Evolutionary conservation across 208 protist genomes (phyloP).

Genomic region (Acanthamoeba lenticulata): DNA sequence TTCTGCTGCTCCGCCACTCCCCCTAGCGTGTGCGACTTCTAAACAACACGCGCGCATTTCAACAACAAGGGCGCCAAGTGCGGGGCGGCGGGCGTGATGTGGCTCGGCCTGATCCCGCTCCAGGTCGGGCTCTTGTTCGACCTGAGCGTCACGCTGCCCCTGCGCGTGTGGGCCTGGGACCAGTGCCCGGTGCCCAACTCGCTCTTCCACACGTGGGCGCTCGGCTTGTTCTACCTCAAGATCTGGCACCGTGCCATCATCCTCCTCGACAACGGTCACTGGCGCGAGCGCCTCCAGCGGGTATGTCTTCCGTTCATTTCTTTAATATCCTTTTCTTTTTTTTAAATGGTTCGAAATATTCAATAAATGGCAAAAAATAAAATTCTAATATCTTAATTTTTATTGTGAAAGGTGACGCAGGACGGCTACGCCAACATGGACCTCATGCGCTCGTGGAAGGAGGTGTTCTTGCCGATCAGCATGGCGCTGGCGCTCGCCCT

Average conservation of each 20-base stretch:
- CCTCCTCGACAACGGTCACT: not conserved
- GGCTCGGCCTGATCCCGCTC: not conserved
- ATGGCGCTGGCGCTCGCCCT: not conserved
- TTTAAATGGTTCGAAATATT: too few relatives aligned
- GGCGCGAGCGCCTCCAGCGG: not conserved
- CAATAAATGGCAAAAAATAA: too few relatives aligned
- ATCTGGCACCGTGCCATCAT: not conserved
- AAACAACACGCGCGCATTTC: not conserved
- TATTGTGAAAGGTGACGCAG: not conserved
- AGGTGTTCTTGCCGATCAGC: not conserved
- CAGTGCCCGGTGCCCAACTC: not conserved
- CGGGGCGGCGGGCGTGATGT: not conserved
- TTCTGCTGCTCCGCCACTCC: not conserved
- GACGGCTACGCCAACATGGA: slow-evolving; percentile 19
- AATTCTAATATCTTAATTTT: too few relatives aligned
- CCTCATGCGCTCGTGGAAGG: not conserved
- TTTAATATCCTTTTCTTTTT: not conserved
- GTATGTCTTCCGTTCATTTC: too few relatives aligned
- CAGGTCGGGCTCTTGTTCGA: not conserved
- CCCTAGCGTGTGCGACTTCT: not conserved
- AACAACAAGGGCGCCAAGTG: not conserved
- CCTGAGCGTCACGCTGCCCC: not conserved
- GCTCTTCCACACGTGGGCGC: not conserved
- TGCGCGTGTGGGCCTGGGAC: not conserved
- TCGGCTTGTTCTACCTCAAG: not conserved